phyloP scores from a whole-genome alignment of 805 yeast species.

The Candida incommunis region DNA sequence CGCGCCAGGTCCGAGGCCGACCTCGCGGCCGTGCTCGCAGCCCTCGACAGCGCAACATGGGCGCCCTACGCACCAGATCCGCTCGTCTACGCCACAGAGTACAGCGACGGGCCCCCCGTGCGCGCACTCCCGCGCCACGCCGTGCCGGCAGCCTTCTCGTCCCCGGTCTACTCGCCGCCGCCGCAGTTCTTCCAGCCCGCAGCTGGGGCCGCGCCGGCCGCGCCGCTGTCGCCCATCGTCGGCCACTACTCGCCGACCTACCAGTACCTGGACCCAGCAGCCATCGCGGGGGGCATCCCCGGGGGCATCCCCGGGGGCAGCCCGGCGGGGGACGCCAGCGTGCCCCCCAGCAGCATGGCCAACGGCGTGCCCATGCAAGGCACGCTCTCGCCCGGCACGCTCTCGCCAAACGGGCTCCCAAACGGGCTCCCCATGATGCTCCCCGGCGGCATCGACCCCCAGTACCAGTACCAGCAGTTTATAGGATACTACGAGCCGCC shows the following conservation, averaged over 20 bases:
- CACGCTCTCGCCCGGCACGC: neutral
- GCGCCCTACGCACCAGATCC: neutral
- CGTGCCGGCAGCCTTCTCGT: neutral
- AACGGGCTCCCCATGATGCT: neutral
- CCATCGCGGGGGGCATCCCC: neutral
- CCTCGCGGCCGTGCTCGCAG: neutral
- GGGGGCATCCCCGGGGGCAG: neutral
- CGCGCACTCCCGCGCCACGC: neutral
- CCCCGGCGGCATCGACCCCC: neutral
- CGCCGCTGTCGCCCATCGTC: neutral
- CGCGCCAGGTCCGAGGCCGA: neutral
- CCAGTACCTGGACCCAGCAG: neutral
- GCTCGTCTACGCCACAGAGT: neutral
- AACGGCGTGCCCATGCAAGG: neutral
- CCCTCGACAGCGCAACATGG: neutral
- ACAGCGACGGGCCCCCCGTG: neutral
- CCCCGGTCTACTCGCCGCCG: neutral
- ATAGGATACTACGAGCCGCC: neutral
- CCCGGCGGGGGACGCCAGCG: neutral
- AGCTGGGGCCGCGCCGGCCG: neutral
- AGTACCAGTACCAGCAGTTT: neutral
- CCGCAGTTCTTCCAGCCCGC: neutral
- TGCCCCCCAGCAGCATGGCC: neutral
- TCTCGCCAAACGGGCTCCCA: neutral
- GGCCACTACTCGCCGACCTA: neutral